A percentile compares a stretch with the other conserved stretches of the same genome.
These are phyloP conservation scores for Fusarium sp. DNA, from an alignment of 2,329 filamentous ascomycete genomes.

Conservation along the genomic window DNA sequence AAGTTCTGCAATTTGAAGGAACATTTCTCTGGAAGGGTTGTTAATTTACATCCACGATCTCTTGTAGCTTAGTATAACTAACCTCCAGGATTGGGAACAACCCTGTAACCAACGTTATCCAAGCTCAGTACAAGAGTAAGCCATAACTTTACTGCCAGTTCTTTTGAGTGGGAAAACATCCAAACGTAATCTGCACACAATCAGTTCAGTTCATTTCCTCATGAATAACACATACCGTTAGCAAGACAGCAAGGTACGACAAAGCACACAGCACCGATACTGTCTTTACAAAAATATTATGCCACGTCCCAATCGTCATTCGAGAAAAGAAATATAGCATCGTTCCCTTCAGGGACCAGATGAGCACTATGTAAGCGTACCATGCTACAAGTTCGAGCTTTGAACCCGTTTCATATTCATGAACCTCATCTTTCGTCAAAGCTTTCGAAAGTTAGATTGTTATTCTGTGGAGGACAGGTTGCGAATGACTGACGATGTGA, in stretches of 20 bases:
- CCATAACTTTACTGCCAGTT: constrained; percentile 43
- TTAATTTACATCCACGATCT: neutral
- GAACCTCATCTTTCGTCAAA: constrained; percentile 47
- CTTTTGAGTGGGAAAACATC: constrained; percentile 37
- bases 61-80: rapidly evolving
- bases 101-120: neutral
- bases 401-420: constrained; percentile 49
- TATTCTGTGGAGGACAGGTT: rapidly evolving
- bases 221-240: constrained; percentile 24
- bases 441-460: neutral
- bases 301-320: constrained; percentile 47
- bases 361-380: constrained; percentile 55
- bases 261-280: constrained; percentile 4
- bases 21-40: constrained; percentile 13
- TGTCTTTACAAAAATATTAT: constrained; percentile 39
- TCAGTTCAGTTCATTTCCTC: neutral
- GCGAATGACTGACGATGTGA: neutral
- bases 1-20: constrained; percentile 38
- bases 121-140: rapidly evolving
- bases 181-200: constrained; percentile 26
- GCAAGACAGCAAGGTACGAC: constrained; percentile 36
- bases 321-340: constrained; percentile 49
- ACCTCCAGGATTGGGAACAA: constrained; percentile 38
- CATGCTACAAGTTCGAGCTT: constrained; percentile 55
- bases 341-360: constrained; percentile 52